These are phyloP conservation scores for Sanguinoderma infundibulare DNA, from an alignment of 1,284 basidiomycete species.

Conservation along the genomic window DNA sequence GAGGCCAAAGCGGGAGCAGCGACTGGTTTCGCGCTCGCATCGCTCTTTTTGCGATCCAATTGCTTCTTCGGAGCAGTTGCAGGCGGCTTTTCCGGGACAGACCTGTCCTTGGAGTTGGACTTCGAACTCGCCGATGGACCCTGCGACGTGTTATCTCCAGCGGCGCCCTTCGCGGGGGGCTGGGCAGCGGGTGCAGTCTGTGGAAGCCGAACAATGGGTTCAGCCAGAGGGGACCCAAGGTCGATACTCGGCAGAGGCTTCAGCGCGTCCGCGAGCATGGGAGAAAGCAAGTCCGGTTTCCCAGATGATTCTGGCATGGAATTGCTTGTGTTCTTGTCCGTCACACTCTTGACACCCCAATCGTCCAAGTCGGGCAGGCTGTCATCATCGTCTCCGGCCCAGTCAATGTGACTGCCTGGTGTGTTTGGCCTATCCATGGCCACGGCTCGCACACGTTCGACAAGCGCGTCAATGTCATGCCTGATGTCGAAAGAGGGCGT, in stretches of 20 bases:
- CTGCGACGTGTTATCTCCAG: slow-evolving; percentile 14
- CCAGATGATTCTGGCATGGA: neutral
- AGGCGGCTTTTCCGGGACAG: neutral
- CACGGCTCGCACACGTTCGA: slow-evolving; percentile 70
- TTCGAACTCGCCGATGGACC: neutral
- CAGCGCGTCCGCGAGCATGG: slow-evolving; percentile 68
- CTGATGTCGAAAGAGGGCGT: slow-evolving; percentile 52
- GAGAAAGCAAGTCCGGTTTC: slow-evolving; percentile 53
- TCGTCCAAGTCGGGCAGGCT: slow-evolving; percentile 81
- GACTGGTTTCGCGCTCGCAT: slow-evolving; percentile 1
- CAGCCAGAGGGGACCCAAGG: slow-evolving; percentile 23
- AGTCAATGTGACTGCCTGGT: slow-evolving; percentile 80
- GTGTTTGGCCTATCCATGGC: slow-evolving; percentile 75
- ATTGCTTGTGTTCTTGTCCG: slow-evolving; percentile 32
- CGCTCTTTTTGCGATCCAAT: neutral
- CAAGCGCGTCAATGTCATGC: slow-evolving; percentile 68
- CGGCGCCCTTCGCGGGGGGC: neutral
- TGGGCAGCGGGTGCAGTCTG: slow-evolving; percentile 11
- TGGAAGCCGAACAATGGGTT: slow-evolving; percentile 25
- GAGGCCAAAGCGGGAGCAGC: neutral
- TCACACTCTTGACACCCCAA: slow-evolving; percentile 62
- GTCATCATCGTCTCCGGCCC: slow-evolving; percentile 85
- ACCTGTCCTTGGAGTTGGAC: neutral
- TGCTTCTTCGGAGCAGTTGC: neutral
- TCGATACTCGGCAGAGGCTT: slow-evolving; percentile 61